Evolutionary conservation across 176 grass and related monocot species (phyloP).

Genomic region (Musa itinerans): DNA sequence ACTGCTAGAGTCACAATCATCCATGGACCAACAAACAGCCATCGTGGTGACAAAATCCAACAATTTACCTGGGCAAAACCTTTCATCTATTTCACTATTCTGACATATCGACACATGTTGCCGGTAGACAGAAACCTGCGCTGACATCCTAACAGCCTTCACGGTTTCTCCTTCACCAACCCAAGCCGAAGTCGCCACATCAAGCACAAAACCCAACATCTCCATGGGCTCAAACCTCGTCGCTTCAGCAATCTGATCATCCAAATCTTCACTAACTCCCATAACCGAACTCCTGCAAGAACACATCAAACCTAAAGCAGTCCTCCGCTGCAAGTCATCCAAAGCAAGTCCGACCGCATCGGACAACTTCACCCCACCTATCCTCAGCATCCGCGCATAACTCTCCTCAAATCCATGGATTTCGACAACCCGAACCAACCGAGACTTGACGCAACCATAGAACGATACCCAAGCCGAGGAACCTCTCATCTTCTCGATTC

Average conservation of each 20-base stretch:
- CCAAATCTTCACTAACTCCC: not conserved
- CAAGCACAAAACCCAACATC: slow-evolving; percentile 15
- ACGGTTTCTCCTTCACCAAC: slow-evolving; percentile 1
- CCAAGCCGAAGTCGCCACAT: slow-evolving; percentile 7
- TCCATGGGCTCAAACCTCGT: slow-evolving; percentile 4
- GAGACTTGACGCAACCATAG: not conserved
- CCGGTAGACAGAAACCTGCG: slow-evolving; percentile 1
- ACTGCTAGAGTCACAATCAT: not conserved
- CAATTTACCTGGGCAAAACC: not conserved
- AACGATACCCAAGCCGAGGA: slow-evolving; percentile 9
- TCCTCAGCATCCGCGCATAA: slow-evolving; percentile 14
- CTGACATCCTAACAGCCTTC: not conserved
- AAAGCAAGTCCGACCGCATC: slow-evolving; percentile 6
- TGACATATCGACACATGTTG: slow-evolving; percentile 4
- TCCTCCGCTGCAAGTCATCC: slow-evolving; percentile 8
- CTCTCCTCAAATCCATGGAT: slow-evolving; percentile 17
- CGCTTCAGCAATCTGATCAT: not conserved
- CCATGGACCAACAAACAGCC: slow-evolving; percentile 4
- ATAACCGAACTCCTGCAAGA: not conserved
- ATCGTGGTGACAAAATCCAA: slow-evolving; percentile 6
- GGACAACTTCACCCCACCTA: not conserved
- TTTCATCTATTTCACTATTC: slow-evolving; percentile 6
- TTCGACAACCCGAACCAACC: not conserved
- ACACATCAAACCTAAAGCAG: slow-evolving; percentile 5
- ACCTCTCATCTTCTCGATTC: not conserved